Conservation (phyloP, 2,329 filamentous ascomycete genomes). For the Ceratocystis variospora region DNA sequence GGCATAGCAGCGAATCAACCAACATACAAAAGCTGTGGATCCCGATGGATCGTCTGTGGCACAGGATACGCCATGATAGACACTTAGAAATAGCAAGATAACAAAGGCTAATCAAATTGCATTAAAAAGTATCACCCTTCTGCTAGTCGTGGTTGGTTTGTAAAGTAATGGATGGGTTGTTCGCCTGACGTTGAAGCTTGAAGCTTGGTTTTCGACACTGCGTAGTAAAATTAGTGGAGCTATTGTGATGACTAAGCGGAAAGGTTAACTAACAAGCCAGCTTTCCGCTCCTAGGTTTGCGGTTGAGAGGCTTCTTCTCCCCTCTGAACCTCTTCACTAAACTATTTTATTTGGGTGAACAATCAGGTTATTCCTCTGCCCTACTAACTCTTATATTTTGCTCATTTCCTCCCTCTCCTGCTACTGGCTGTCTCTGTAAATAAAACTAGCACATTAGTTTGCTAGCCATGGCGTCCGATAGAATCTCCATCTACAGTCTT, state of each 20-base stretch:
- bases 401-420: not conserved
- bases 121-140: too few relatives aligned
- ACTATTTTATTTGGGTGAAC: not conserved
- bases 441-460: not conserved
- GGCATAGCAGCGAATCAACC: not conserved
- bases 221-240: slow-evolving; percentile 1
- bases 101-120: not conserved
- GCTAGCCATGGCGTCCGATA: slow-evolving; percentile 29
- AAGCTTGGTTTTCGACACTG: not conserved
- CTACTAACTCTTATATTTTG: not conserved
- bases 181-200: slow-evolving; percentile 2
- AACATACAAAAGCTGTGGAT: slow-evolving; percentile 91
- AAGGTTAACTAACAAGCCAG: slow-evolving; percentile 17
- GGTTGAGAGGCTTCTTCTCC: not conserved
- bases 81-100: not conserved
- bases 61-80: slow-evolving; percentile 9
- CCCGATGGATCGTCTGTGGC: slow-evolving; percentile 84
- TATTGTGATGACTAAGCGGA: slow-evolving; percentile 12
- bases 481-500: slow-evolving; percentile 54
- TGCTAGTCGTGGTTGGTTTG: not conserved
- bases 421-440: not conserved
- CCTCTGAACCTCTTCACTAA: not conserved
- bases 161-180: not conserved
- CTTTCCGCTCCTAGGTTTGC: slow-evolving; percentile 10
- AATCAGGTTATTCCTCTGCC: not conserved